Conservation (phyloP, 164 flowering plant genomes). For the Macadamia tetraphylla region DNA sequence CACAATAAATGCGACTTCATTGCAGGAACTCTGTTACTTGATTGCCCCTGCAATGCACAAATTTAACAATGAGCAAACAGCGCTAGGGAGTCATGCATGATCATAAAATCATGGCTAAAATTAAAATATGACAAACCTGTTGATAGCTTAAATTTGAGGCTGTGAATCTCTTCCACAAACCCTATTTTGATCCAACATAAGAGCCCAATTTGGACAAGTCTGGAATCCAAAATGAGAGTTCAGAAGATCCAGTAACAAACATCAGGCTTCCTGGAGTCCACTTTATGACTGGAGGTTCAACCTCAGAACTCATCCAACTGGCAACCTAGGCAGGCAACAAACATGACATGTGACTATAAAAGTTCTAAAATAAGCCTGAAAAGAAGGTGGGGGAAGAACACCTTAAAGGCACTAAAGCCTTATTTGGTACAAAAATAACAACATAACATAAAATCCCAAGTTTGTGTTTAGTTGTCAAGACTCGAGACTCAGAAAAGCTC, state of each 20-base stretch:
- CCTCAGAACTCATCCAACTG: conserved; percentile 82
- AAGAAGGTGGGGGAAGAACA: no score
- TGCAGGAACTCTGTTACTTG: not conserved
- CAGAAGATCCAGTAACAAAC: conserved; percentile 97
- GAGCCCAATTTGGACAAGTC: conserved; percentile 86
- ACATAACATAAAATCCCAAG: no score
- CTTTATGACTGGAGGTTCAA: conserved; percentile 88
- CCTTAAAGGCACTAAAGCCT: no score
- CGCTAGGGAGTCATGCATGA: not conserved
- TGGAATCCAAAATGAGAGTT: conserved; percentile 89
- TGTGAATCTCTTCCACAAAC: not conserved
- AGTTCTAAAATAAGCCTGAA: not conserved
- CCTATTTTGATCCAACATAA: conserved; percentile 68
- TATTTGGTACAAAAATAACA: no score
- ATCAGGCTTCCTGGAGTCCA: conserved; percentile 96
- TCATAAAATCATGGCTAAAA: not conserved
- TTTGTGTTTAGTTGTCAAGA: no score
- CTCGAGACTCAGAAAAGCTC: no score
- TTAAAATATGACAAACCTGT: not conserved
- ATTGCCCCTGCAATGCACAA: not conserved
- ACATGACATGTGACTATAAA: not conserved
- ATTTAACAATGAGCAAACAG: not conserved
- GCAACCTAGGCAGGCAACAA: conserved; percentile 51
- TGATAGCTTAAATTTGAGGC: not conserved
- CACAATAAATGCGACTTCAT: not conserved